Evolutionary conservation across 495 filamentous ascomycete species (phyloP).

Genomic region (Aspergillus nanangensis): DNA sequence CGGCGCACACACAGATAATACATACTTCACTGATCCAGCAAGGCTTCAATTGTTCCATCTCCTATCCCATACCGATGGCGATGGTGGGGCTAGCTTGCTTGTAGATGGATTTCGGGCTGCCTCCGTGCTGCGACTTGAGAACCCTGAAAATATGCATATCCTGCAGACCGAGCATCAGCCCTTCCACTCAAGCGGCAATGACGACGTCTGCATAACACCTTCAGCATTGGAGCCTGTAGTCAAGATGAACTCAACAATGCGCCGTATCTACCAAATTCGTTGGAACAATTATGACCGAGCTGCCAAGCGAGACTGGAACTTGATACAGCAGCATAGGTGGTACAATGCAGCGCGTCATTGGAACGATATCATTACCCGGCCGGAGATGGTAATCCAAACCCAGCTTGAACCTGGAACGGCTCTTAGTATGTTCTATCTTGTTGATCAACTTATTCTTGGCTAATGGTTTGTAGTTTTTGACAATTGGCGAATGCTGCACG

Average conservation of each 20-base stretch:
- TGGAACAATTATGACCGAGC: conserved; percentile 93
- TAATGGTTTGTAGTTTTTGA: conserved; percentile 85
- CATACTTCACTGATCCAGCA: conserved; percentile 87
- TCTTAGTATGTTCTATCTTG: conserved; percentile 62
- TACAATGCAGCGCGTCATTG: conserved; percentile 70
- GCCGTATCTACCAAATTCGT: conserved; percentile 59
- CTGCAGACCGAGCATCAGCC: conserved; percentile 53
- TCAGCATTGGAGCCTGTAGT: conserved; percentile 59
- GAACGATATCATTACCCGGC: conserved; percentile 52
- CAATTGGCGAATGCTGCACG: conserved; percentile 93
- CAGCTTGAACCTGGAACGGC: conserved; percentile 73
- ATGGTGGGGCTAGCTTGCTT: conserved; percentile 68
- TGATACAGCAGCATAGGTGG: conserved; percentile 50
- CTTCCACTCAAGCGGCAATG: conserved; percentile 80
- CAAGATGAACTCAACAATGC: conserved; percentile 32
- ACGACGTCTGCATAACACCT: conserved; percentile 72
- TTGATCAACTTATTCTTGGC: no score
- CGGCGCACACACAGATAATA: conserved; percentile 82
- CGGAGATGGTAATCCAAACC: conserved; percentile 61
- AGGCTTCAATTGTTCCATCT: conserved; percentile 89
- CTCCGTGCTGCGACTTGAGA: conserved; percentile 40
- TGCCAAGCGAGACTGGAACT: conserved; percentile 37
- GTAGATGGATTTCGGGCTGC: conserved; percentile 83
- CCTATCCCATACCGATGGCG: conserved; percentile 64
- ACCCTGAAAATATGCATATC: conserved; percentile 43